Conservation (phyloP, 148 eudicot genomes). For the Selenicereus undatus region DNA sequence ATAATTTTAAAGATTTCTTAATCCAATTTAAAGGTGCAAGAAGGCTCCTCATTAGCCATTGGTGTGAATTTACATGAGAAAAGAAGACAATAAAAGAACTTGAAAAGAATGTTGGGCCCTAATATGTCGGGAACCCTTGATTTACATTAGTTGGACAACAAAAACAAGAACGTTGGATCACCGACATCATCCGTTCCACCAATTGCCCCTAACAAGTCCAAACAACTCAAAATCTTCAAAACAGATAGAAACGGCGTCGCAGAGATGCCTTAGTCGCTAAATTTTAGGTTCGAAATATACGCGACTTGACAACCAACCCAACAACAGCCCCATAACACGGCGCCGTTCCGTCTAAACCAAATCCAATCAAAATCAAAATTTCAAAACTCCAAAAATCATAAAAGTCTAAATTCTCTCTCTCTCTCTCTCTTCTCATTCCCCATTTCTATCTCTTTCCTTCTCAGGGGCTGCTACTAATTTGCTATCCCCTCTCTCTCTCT, state of each 20-base stretch:
- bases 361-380: neutral
- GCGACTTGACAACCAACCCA: constrained; percentile 10
- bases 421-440: constrained; percentile 2
- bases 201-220: neutral
- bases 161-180: neutral
- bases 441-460: neutral
- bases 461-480: neutral
- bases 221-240: neutral
- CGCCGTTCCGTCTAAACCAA: constrained; percentile 5
- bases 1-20: too few species aligned
- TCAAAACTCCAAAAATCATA: neutral
- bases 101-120: neutral
- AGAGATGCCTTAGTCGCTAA: neutral
- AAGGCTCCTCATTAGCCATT: too few species aligned
- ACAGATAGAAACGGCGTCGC: neutral
- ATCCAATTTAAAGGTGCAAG: too few species aligned
- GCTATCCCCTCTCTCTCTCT: neutral
- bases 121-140: neutral
- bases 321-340: neutral
- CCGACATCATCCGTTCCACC: constrained; percentile 3
- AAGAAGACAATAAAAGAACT: neutral
- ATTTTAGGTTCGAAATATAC: constrained; percentile 9
- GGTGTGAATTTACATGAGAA: neutral
- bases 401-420: constrained; percentile 14
- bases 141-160: neutral